Conservation (phyloP, 345 rosid genomes). For the Toxicodendron radicans region DNA sequence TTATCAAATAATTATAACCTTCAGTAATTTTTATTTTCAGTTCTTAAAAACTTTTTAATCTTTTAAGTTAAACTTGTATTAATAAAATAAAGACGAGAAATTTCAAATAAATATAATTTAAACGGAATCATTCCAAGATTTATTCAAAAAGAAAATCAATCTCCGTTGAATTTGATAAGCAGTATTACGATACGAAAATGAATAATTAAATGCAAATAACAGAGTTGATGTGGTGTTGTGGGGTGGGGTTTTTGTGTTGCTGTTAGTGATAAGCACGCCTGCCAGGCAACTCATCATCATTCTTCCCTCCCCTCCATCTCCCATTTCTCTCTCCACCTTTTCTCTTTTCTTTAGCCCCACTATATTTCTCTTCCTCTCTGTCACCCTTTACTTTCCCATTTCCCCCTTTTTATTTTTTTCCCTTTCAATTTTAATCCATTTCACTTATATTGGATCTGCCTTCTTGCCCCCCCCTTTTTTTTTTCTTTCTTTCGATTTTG, state of each 20-base stretch:
- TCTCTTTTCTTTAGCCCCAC: conserved; percentile 28
- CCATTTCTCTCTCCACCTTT: conserved; percentile 31
- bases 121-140: no score
- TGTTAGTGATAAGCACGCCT: conserved; percentile 98
- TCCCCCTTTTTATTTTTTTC: not conserved
- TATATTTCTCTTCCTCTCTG: conserved; percentile 25
- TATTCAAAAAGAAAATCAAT: no score
- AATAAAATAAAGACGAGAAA: no score
- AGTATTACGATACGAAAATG: not conserved
- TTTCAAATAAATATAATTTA: no score
- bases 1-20: no score
- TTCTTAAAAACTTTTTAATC: no score
- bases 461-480: conserved; percentile 14
- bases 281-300: conserved; percentile 62
- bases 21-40: no score
- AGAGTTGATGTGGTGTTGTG: conserved; percentile 31
- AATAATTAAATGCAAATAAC: conserved; percentile 24
- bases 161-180: no score
- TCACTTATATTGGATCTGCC: conserved; percentile 62
- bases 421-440: conserved; percentile 13
- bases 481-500: conserved; percentile 16
- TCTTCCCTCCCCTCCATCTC: conserved; percentile 60
- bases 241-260: conserved; percentile 46
- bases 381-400: conserved; percentile 26
- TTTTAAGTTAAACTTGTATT: no score